These are phyloP conservation scores for Mediolabrus comicus DNA, from an alignment of 108 stramenopile genomes.

Conservation along the genomic window DNA sequence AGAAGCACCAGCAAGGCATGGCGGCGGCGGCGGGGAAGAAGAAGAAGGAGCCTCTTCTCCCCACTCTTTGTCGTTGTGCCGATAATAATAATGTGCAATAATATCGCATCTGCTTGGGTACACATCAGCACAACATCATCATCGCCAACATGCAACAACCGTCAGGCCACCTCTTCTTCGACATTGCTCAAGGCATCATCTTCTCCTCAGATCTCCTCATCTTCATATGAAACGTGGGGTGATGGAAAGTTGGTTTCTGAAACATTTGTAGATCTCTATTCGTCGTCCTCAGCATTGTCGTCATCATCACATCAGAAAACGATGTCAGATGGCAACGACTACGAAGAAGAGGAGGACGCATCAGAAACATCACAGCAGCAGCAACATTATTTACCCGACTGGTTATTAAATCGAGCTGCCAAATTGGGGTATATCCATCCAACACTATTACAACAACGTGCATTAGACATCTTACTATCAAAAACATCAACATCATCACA, in stretches of 20 bases:
- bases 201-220: neutral
- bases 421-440: conserved; percentile 60
- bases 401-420: conserved; percentile 61
- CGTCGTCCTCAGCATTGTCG: neutral
- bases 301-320: too few species aligned
- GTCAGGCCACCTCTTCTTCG: neutral
- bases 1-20: too few species aligned
- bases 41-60: neutral
- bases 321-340: too few species aligned
- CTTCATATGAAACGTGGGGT: conserved; percentile 36
- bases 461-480: conserved; percentile 45
- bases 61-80: neutral
- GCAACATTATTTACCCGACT: conserved; percentile 46
- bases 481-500: neutral
- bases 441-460: conserved; percentile 65
- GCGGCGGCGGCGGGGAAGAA: too few species aligned
- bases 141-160: neutral
- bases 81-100: neutral
- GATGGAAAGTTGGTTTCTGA: conserved; percentile 45
- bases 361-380: too few species aligned
- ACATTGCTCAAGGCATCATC: neutral
- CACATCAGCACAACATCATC: neutral
- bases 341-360: neutral
- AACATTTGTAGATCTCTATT: conserved; percentile 66
- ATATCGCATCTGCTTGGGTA: neutral